These are phyloP conservation scores for Sphaerulina vaccinii DNA, from an alignment of 2,329 filamentous ascomycete genomes.

Conservation along the genomic window DNA sequence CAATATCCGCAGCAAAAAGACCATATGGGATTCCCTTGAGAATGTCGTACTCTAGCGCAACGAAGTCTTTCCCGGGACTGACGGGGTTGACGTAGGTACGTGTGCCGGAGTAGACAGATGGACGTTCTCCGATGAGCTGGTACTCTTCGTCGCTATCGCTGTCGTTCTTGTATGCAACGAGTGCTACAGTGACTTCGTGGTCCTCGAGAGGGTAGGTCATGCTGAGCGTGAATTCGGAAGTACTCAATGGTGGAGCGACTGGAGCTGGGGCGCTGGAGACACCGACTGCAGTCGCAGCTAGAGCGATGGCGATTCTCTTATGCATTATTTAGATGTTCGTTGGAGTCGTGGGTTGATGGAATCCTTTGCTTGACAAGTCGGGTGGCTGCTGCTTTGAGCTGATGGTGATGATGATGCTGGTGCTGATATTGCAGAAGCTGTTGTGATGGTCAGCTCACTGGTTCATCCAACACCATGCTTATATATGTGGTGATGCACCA, in stretches of 20 bases:
- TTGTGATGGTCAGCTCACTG: background rate
- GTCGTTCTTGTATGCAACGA: constrained; percentile 13
- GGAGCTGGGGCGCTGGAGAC: constrained; percentile 9
- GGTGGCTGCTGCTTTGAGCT: background rate
- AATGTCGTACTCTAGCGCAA: constrained; percentile 13
- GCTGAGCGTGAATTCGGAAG: constrained; percentile 11
- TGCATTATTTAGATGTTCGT: constrained; percentile 7
- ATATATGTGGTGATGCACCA: background rate
- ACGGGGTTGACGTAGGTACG: constrained; percentile 2
- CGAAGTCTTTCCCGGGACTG: background rate
- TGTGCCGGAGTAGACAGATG: constrained; percentile 18
- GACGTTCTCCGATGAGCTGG: constrained; percentile 10
- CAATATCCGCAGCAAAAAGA: constrained; percentile 6
- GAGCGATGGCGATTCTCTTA: constrained; percentile 8
- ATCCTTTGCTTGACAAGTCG: too few species aligned
- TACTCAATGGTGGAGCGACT: background rate
- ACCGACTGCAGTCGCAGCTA: constrained; percentile 9
- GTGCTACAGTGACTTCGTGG: constrained; percentile 7
- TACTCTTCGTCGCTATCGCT: constrained; percentile 2
- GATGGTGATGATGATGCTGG: background rate
- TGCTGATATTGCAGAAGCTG: background rate
- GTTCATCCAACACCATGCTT: too few species aligned
- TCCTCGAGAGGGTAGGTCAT: constrained; percentile 4
- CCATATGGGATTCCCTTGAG: constrained; percentile 5
- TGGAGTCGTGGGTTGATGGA: too few species aligned